Evolutionary conservation across 23 red algal species (phyloP), one percentile per base, ranked within the genome.

Genomic region (Porphyridium purpureum): DNA sequence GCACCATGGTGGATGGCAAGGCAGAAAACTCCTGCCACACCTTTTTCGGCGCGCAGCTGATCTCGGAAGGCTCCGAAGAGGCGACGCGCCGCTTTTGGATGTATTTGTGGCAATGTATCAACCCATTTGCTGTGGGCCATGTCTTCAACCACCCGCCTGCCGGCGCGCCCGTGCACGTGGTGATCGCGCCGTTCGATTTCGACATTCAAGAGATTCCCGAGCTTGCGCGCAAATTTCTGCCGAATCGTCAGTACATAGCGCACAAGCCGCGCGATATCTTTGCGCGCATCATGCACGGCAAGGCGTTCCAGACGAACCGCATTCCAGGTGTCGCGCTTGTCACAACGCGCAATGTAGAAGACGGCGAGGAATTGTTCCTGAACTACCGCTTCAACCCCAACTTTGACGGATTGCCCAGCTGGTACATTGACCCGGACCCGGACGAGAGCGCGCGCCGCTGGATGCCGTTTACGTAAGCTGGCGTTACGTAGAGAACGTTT

Each of bases 381-480:
- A 50, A 81, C 35, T 81, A 81, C 42, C 75, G 75, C 24, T 81
- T n/a, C n/a, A n/a, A n/a, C n/a, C n/a, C n/a, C n/a, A n/a, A n/a
- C n/a, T n/a, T n/a, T n/a, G n/a, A n/a, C n/a, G n/a, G n/a, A n/a
- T n/a, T n/a, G n/a, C n/a, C n/a, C n/a, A n/a, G n/a, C n/a, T n/a
- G n/a, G n/a, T n/a, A n/a, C n/a, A n/a, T n/a, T n/a, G n/a, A n/a
- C n/a, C n/a, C n/a, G n/a, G n/a, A n/a, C n/a, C n/a, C n/a, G n/a
- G n/a, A n/a, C n/a, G n/a, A n/a, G n/a, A n/a, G n/a, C n/a, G n/a
- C n/a, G n/a, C n/a, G n/a, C n/a, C n/a, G n/a, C n/a, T n/a, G n/a
- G n/a, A n/a, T n/a, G n/a, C n/a, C n/a, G n/a, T n/a, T n/a, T n/a
- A n/a, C n/a, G n/a, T n/a, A n/a, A n/a, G n/a, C n/a, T n/a, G n/a